phyloP scores from a whole-genome alignment of 495 filamentous ascomycete genomes.

The Zalerion maritima region DNA sequence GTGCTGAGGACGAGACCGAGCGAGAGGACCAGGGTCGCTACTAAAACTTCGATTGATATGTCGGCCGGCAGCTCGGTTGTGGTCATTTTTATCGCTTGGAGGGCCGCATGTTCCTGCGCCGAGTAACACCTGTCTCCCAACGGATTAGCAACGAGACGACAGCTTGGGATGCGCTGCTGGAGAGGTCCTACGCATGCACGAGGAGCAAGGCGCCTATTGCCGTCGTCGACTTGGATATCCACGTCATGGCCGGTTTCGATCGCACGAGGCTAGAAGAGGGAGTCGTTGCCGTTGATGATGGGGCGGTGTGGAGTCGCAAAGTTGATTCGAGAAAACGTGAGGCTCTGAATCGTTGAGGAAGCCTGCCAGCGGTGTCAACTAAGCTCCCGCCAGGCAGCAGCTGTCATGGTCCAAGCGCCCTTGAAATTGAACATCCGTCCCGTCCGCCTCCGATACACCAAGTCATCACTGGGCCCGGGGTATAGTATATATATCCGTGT shows the following conservation, averaged over 20 bases:
- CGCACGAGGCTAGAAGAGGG: too few species aligned
- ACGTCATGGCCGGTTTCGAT: slow-evolving; percentile 45
- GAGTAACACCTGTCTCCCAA: slow-evolving; percentile 54
- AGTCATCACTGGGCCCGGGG: too few species aligned
- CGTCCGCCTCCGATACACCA: too few species aligned
- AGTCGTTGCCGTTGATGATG: too few species aligned
- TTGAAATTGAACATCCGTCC: too few species aligned
- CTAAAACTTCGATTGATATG: slow-evolving; percentile 59
- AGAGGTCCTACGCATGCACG: slow-evolving; percentile 50
- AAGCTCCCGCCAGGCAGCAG: too few species aligned
- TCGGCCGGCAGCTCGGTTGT: slow-evolving; percentile 50
- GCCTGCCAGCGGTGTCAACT: too few species aligned
- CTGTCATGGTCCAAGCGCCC: too few species aligned
- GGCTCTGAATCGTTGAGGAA: too few species aligned
- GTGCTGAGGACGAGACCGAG: slow-evolving; percentile 56
- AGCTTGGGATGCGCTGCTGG: not conserved
- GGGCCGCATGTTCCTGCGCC: slow-evolving; percentile 65
- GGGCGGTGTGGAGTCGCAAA: too few species aligned
- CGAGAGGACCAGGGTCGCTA: slow-evolving; percentile 54
- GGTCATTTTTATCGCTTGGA: slow-evolving; percentile 40
- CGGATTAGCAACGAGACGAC: not conserved
- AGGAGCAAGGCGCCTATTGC: slow-evolving; percentile 51
- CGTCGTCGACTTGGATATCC: slow-evolving; percentile 48
- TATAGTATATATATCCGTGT: too few species aligned
- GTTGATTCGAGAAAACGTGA: too few species aligned